Conservation (phyloP, 78 protist species). For the Corallochytrium limacisporum region DNA sequence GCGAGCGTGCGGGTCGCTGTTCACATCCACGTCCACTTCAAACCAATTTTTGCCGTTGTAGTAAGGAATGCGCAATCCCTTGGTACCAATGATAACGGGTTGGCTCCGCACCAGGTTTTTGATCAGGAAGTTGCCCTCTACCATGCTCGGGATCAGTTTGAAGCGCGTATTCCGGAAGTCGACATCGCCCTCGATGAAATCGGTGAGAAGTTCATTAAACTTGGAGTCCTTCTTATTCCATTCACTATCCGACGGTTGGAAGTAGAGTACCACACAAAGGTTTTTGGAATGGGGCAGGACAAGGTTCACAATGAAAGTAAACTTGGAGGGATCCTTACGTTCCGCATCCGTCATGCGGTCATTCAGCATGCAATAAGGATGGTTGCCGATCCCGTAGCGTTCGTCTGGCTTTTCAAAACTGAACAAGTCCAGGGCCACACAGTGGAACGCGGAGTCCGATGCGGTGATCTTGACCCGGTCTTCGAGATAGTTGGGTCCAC, state of each 20-base stretch:
- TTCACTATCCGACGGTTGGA: not conserved
- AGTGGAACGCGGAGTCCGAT: not conserved
- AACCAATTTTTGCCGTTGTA: constrained; percentile 4
- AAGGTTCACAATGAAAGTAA: constrained; percentile 11
- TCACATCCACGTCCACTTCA: constrained; percentile 15
- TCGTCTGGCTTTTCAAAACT: constrained; percentile 12
- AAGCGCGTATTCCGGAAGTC: not conserved
- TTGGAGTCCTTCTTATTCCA: not conserved
- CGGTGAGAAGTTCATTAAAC: not conserved
- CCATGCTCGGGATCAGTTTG: constrained; percentile 10
- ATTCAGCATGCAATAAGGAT: constrained; percentile 4
- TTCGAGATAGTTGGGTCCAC: not conserved
- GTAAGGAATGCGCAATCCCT: constrained; percentile 1
- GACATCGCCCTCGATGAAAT: not conserved
- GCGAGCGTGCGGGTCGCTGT: constrained; percentile 13
- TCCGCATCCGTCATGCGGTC: too few relatives aligned
- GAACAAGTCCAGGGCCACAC: not conserved
- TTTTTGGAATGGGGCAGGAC: constrained; percentile 9
- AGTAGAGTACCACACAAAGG: constrained; percentile 7
- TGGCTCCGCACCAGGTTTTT: not conserved
- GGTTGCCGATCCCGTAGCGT: not conserved
- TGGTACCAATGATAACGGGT: constrained; percentile 17
- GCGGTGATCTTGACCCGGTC: constrained; percentile 10
- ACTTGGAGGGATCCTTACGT: too few relatives aligned
- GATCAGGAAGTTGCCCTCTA: constrained; percentile 2